These are phyloP conservation scores for Verticillium zaregamsianum DNA, from an alignment of 2,329 filamentous ascomycete genomes.

Conservation along the genomic window DNA sequence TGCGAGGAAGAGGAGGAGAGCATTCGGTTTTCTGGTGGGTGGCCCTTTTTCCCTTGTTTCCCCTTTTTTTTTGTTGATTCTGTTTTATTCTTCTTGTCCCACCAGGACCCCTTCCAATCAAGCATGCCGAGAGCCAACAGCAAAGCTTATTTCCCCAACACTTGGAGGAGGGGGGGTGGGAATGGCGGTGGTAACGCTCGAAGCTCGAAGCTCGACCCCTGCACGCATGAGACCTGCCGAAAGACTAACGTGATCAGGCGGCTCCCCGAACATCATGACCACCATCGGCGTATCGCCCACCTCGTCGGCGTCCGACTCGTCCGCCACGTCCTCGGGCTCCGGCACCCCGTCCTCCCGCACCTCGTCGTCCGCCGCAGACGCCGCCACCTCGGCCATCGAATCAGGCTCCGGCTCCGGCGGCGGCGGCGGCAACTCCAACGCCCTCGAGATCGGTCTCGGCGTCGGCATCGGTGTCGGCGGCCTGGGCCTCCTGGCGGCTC, in stretches of 20 bases:
- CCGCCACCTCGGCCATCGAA: neutral
- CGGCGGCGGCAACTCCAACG: neutral
- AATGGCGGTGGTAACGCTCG: neutral
- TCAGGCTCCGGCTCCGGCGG: neutral
- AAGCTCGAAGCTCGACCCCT: neutral
- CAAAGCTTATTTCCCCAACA: too few species aligned
- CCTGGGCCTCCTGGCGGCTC: conserved; percentile 32
- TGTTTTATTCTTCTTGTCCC: neutral
- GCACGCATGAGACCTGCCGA: neutral
- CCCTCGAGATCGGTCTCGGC: conserved; percentile 1
- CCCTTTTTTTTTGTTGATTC: neutral
- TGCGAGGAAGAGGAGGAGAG: conserved; percentile 1
- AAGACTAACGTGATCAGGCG: neutral
- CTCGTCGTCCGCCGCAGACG: neutral
- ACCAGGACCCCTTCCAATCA: too few species aligned
- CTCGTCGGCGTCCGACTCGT: neutral
- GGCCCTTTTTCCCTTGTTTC: neutral
- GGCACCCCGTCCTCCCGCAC: neutral
- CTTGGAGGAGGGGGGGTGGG: too few species aligned
- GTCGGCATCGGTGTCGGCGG: conserved; percentile 27
- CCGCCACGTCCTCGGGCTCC: neutral
- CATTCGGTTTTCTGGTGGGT: neutral
- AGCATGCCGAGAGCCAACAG: too few species aligned
- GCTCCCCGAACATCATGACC: neutral
- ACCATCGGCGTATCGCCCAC: neutral